phyloP scores from a whole-genome alignment of 345 rosid genomes.

The Hibiscus mutabilis region DNA sequence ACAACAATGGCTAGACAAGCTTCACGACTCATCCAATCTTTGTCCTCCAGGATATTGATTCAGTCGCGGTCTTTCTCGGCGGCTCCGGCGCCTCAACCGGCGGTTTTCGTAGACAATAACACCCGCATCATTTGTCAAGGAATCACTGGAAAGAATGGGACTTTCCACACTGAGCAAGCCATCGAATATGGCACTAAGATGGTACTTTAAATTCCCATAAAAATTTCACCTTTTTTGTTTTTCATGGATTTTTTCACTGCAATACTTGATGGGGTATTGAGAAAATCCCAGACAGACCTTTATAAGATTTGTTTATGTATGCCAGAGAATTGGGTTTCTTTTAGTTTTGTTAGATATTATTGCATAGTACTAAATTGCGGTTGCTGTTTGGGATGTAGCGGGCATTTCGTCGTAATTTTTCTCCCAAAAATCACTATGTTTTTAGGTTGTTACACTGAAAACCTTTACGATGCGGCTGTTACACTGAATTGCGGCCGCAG shows the following conservation, averaged over 20 bases:
- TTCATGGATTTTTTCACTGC: not conserved
- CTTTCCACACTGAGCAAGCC: conserved; percentile 95
- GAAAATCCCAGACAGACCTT: not conserved
- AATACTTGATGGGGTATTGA: not conserved
- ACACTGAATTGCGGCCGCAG: no score
- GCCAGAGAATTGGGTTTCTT: not conserved
- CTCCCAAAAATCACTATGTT: no score
- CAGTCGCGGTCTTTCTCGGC: conserved; percentile 33
- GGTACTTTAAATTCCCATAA: conserved; percentile 30
- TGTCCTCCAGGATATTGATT: conserved; percentile 19
- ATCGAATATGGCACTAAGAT: conserved; percentile 96
- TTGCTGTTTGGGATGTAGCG: no score
- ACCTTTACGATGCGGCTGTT: no score
- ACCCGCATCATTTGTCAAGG: conserved; percentile 93
- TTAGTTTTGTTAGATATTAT: not conserved
- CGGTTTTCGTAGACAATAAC: conserved; percentile 83
- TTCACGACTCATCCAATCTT: conserved; percentile 10
- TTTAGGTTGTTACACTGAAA: no score
- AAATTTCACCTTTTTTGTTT: not conserved
- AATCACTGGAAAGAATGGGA: conserved; percentile 93
- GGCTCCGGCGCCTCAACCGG: conserved; percentile 27
- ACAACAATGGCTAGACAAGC: conserved; percentile 20
- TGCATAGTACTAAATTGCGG: not conserved
- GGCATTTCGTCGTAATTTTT: no score
- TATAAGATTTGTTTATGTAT: not conserved